Evolutionary conservation across 2,329 filamentous ascomycete species (phyloP).

Genomic region (Xylaria sp.): DNA sequence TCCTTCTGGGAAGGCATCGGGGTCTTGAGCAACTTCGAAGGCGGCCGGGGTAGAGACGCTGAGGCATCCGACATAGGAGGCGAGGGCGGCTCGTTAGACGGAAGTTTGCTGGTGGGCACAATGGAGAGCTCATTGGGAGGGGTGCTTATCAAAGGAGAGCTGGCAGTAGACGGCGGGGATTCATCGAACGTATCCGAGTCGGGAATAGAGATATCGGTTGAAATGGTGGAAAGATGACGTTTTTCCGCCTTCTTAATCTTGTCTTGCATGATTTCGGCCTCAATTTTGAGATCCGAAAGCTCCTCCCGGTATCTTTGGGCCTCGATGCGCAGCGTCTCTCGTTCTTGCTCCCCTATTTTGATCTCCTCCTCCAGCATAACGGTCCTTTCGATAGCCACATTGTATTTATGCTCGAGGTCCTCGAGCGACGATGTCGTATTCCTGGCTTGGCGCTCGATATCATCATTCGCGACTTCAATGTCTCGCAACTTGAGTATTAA

Average conservation of each 20-base stretch:
- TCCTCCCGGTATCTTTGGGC: slow-evolving; percentile 86
- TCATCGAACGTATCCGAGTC: slow-evolving; percentile 69
- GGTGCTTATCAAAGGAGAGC: slow-evolving; percentile 84
- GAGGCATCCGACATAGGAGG: slow-evolving; percentile 89
- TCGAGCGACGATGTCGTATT: slow-evolving; percentile 94
- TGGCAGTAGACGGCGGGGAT: slow-evolving; percentile 79
- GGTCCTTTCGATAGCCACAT: slow-evolving; percentile 82
- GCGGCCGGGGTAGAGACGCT: slow-evolving; percentile 49
- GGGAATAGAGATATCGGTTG: slow-evolving; percentile 56
- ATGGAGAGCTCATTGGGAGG: slow-evolving; percentile 69
- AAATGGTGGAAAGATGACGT: slow-evolving; percentile 54
- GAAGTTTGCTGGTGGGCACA: slow-evolving; percentile 45
- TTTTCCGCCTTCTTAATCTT: slow-evolving; percentile 72
- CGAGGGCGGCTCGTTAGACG: slow-evolving; percentile 78
- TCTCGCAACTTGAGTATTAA: slow-evolving; percentile 82
- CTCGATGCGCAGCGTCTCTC: slow-evolving; percentile 83
- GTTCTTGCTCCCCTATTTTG: slow-evolving; percentile 83
- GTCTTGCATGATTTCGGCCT: slow-evolving; percentile 89
- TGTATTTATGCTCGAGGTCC: slow-evolving; percentile 95
- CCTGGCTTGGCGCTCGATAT: slow-evolving; percentile 92
- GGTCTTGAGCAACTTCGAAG: slow-evolving; percentile 39
- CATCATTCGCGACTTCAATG: slow-evolving; percentile 96
- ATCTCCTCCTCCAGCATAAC: slow-evolving; percentile 97
- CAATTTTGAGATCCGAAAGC: slow-evolving; percentile 86
- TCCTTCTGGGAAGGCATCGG: slow-evolving; percentile 38